Evolutionary conservation across 176 grass and related monocot genomes (phyloP), one percentile per base, ranked within the genome.

Genomic region (Dactylis glomerata): DNA sequence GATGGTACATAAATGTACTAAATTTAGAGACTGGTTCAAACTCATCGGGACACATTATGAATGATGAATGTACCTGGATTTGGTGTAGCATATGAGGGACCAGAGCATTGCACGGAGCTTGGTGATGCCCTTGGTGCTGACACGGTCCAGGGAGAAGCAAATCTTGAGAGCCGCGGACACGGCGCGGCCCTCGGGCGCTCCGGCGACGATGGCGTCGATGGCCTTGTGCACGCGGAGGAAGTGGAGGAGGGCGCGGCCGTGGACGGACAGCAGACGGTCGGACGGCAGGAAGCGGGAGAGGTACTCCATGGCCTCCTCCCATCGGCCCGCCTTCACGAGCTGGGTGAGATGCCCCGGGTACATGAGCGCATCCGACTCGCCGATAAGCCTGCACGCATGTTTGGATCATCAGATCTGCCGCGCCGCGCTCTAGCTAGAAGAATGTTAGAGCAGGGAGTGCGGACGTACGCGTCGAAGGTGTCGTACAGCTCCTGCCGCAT

Each of bases 201-300:
- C 37, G 37, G 37, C 22, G 22, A 70, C 11, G 67, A 70, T 70
- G 20, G 2, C 67, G 67, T 70, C 22, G 67, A 70, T 7, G 67
- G 67, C 37, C 67, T 42, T 70, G 67, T 70, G 67, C 22, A 70
- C 22, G 36, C 67, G 67, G 67, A 70, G 37, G 67, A 70, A 70
- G 67, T 70, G 22, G 67, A 70, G 37, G 67, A 70, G 67, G 37
- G n/a, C 4, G 37, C 67, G 67, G 37, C 67, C 67, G 67, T 70
- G 36, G 67, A 42, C 67, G 67, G 34, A 11, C 3, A 70, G 67
- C 11, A 12, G 37, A 26, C 11, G 22, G 67, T 70, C 67, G 10
- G 37, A 3, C 22, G 67, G 67, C 67, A 70, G 37, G 67, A 70
- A 70, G 22, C 36, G 37, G 67, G 67, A 42, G 67, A 70, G 5